phyloP scores from a whole-genome alignment of 768 basidiomycete species.

The Boletellus emodensis region DNA sequence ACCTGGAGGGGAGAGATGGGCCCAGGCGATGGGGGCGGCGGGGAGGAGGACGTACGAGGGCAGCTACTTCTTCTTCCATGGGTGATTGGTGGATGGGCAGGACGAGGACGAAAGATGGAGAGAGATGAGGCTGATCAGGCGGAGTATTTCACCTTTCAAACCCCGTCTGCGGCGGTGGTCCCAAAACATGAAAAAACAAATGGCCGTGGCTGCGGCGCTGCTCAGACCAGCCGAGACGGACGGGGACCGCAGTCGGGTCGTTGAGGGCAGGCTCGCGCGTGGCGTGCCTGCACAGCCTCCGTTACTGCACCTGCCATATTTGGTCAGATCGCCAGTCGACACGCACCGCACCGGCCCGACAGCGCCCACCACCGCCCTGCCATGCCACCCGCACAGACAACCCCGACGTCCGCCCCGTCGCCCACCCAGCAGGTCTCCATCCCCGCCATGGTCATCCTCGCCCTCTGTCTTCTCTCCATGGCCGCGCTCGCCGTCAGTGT shows the following conservation, averaged over 20 bases:
- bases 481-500: slow-evolving; percentile 16
- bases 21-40: background rate
- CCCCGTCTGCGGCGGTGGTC: slow-evolving; percentile 10
- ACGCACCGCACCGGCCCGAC: slow-evolving; percentile 8
- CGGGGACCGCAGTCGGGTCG: background rate
- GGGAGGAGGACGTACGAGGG: slow-evolving; percentile 36
- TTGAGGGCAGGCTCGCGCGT: background rate
- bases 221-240: no score
- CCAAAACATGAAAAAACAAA: slow-evolving; percentile 22
- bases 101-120: slow-evolving; percentile 16
- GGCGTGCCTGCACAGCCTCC: background rate
- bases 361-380: background rate
- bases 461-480: slow-evolving; percentile 18
- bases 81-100: slow-evolving; percentile 23
- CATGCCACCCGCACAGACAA: slow-evolving; percentile 19
- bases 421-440: slow-evolving; percentile 11
- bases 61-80: slow-evolving; percentile 68
- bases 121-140: slow-evolving; percentile 21
- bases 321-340: slow-evolving; percentile 9
- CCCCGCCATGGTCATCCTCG: slow-evolving; percentile 20
- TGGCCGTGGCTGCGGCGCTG: background rate
- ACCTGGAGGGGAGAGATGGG: slow-evolving; percentile 41
- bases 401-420: background rate
- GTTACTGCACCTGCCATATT: slow-evolving; percentile 12
- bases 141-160: slow-evolving; percentile 27